Base-by-base conservation (phyloP, 1,284 basidiomycete genomes). In the Salmacisia buchloeana region DNA sequence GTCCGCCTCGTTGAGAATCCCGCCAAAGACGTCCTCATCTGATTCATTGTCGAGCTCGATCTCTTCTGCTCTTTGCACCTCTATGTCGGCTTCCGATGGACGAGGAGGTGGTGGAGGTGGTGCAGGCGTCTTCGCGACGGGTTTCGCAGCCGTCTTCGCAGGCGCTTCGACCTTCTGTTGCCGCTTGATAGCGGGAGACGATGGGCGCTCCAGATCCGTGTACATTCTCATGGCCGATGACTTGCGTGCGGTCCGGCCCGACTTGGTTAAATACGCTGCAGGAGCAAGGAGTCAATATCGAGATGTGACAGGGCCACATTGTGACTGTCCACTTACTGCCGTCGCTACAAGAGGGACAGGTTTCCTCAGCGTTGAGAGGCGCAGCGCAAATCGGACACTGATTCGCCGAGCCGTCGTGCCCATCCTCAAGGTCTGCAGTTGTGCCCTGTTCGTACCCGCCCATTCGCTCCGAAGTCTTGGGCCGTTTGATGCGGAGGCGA, bases 1-100 rank as follows among this genome's bases (percentile, higher is more conserved):
- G 60, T 97, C 89, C 15, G 84, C 82, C 0, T 84, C 82, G 18
- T 80, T 81, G 59, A 97, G 83, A 9, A 61, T 94, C 83, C 41
- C 93, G 89, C 63, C 94, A 89, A 80, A 94, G 91, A 63, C 92
- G 83, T 60, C 82, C 64, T 71, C 81, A 71, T 69, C 71, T 25
- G 65, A 69, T 18, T 62, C 60, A 52, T 57, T 58, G 62, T 45
- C 63, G n/a, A n/a, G n/a, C 57, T 61, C 45, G 12, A 18, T 15
- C 41, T 12, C 41, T 43, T 15, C 41, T 15, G 18, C 23, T 43
- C 15, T 9, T 18, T 43, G 41, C 10, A n/a, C 23, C 10, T 18
- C 41, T n/a, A n/a, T 21, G 41, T 18, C 15, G 23, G 18, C 18
- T 7, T n/a, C 41, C n/a, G n/a, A n/a, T n/a, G n/a, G n/a, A n/a